Percentiles rank a stretch among this genome's conserved stretches.
Evolutionary conservation across 2,329 filamentous ascomycete genomes (phyloP).

Genomic region (Davidsoniella neocaledoniae): DNA sequence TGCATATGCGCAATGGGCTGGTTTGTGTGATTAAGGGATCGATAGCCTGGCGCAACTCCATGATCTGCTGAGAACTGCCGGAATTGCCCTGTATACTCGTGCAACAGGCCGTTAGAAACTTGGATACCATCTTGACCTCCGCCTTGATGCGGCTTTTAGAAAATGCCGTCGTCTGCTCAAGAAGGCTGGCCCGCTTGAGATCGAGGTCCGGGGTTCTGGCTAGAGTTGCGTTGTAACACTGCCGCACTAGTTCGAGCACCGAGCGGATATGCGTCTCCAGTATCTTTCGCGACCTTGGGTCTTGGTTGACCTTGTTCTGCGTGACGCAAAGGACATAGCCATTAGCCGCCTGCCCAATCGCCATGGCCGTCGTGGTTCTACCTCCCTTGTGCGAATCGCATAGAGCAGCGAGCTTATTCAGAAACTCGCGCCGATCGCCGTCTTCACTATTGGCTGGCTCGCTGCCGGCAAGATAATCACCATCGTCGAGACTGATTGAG

Average conservation of each 20-base stretch:
- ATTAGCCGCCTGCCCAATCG: constrained; percentile 20
- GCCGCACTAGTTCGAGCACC: not conserved
- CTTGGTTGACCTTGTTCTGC: constrained; percentile 19
- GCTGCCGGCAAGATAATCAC: not conserved
- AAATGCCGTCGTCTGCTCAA: not conserved
- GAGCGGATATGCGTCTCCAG: not conserved
- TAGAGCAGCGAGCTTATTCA: constrained; percentile 26
- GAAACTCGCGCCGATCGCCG: constrained; percentile 16
- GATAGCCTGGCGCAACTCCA: not conserved
- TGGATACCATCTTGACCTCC: not conserved
- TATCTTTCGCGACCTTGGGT: not conserved
- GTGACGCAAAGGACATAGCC: constrained; percentile 28
- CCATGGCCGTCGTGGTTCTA: constrained; percentile 27
- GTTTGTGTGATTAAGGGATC: not conserved
- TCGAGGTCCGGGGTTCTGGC: not conserved
- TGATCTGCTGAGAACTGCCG: not conserved
- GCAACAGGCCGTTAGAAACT: not conserved
- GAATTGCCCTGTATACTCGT: not conserved
- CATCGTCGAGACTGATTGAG: not conserved
- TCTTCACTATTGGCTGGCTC: not conserved
- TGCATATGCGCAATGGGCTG: not conserved
- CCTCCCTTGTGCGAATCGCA: constrained; percentile 32
- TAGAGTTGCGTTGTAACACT: not conserved
- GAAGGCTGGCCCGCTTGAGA: not conserved
- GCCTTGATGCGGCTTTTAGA: not conserved